These are phyloP conservation scores for Gymnopilus junonius DNA, from an alignment of 768 basidiomycete genomes.

Conservation along the genomic window DNA sequence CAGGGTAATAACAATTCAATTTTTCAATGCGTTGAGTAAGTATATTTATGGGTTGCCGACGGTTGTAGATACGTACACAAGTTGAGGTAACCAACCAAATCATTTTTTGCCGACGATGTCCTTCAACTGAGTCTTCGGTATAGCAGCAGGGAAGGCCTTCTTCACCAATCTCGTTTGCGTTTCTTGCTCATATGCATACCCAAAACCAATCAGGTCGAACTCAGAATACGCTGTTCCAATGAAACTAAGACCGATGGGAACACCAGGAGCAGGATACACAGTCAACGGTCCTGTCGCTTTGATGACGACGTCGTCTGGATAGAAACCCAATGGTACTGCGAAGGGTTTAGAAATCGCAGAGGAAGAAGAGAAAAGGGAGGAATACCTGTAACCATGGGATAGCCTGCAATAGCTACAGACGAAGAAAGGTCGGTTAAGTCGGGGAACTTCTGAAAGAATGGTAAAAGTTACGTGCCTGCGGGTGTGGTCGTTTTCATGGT, in stretches of 20 bases:
- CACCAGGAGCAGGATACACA: conserved; percentile 53
- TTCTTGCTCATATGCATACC: conserved; percentile 66
- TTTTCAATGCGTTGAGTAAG: not conserved
- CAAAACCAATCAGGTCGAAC: conserved; percentile 56
- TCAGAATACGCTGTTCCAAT: conserved; percentile 65
- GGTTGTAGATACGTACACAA: not conserved
- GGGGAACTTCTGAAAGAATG: not conserved
- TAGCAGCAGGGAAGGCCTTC: not conserved
- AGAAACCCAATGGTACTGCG: conserved; percentile 62
- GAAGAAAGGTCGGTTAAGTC: not conserved
- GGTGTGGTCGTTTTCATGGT: conserved; percentile 37
- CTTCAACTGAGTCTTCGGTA: conserved; percentile 2
- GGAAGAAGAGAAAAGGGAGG: too few relatives aligned
- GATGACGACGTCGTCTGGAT: conserved; percentile 46
- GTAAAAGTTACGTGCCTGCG: conserved; percentile 20
- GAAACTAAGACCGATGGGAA: conserved; percentile 66
- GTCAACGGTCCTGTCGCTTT: conserved; percentile 39
- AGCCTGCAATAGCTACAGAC: conserved; percentile 56
- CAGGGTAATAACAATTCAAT: not conserved
- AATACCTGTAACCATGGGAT: conserved; percentile 64
- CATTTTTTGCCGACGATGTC: not conserved
- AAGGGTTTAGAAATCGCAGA: not conserved
- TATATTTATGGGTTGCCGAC: not conserved
- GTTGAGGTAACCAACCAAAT: not conserved
- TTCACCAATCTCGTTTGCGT: conserved; percentile 31